phyloP scores from a whole-genome alignment of 2,329 filamentous ascomycete species.

The Coccinonectria pachysandricola region DNA sequence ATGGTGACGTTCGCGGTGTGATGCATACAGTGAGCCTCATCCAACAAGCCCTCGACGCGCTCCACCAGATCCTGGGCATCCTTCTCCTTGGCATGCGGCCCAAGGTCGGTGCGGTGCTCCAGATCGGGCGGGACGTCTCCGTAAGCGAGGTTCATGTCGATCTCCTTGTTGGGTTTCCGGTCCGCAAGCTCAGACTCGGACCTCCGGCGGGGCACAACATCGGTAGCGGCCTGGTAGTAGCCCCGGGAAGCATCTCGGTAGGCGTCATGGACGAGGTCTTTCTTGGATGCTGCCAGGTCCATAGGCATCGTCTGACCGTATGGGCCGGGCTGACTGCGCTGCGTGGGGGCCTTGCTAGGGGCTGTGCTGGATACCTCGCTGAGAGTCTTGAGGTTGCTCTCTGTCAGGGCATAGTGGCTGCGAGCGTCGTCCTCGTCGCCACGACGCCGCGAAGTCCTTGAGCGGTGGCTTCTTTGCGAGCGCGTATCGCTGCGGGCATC shows the following conservation, averaged over 20 bases:
- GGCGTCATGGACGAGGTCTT: conserved; percentile 13
- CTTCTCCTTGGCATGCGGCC: conserved; percentile 43
- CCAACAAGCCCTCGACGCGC: conserved; percentile 65
- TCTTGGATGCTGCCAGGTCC: conserved; percentile 31
- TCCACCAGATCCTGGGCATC: conserved; percentile 50
- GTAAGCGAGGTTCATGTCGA: conserved; percentile 90
- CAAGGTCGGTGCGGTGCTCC: conserved; percentile 36
- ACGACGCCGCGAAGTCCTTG: conserved; percentile 23
- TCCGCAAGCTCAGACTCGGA: conserved; percentile 30
- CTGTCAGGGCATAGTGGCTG: conserved; percentile 36
- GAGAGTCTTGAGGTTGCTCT: conserved; percentile 40
- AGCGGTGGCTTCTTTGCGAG: conserved; percentile 32
- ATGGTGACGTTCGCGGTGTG: conserved; percentile 78
- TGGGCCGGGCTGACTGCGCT: conserved; percentile 30
- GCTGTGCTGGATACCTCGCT: conserved; percentile 41
- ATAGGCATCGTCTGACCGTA: conserved; percentile 28
- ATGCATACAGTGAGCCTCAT: conserved; percentile 83
- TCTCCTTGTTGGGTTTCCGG: conserved; percentile 33
- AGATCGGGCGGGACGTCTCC: conserved; percentile 69
- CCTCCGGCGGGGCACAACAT: conserved; percentile 24
- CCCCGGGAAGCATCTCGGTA: conserved; percentile 12
- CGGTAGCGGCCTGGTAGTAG: conserved; percentile 10
- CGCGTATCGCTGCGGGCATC: conserved; percentile 28
- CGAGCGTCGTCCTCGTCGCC: conserved; percentile 21
- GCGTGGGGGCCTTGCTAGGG: conserved; percentile 33